Percentiles rank a stretch among this genome's conserved stretches.
phyloP scores from a whole-genome alignment of 2,329 filamentous ascomycete species.

The Exutisphaerella laricina region DNA sequence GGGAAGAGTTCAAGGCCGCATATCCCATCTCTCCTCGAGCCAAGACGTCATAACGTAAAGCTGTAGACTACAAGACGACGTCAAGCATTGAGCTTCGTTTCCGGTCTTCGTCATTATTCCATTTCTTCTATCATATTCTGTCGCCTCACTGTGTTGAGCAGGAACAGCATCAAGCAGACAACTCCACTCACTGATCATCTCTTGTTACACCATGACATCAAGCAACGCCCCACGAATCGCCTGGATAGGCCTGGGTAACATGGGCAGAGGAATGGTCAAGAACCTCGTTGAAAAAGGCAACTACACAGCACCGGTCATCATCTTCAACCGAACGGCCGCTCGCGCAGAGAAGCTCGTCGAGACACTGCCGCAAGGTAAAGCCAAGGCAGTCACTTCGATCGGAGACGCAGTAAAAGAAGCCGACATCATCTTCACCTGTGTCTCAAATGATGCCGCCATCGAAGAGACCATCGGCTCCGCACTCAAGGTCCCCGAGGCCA shows the following conservation, averaged over 20 bases:
- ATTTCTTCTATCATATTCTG: too few species aligned
- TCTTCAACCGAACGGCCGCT: conserved; percentile 73
- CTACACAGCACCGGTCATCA: conserved; percentile 63
- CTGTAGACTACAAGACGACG: neutral
- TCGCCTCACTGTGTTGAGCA: too few species aligned
- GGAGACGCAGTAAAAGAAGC: conserved; percentile 60
- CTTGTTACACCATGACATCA: conserved; percentile 10
- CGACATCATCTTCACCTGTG: conserved; percentile 76
- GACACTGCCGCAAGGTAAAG: conserved; percentile 56
- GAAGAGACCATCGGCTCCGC: conserved; percentile 55
- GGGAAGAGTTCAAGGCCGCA: too few species aligned
- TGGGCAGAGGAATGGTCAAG: conserved; percentile 78
- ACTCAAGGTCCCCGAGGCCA: conserved; percentile 52
- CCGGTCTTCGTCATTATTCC: neutral
- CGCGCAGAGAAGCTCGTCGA: conserved; percentile 60
- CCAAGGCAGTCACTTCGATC: conserved; percentile 59
- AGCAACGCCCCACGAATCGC: conserved; percentile 47
- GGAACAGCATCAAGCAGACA: too few species aligned
- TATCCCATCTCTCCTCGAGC: neutral
- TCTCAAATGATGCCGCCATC: conserved; percentile 72
- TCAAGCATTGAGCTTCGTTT: neutral
- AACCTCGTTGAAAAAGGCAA: conserved; percentile 75
- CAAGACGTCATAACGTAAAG: neutral
- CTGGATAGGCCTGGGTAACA: conserved; percentile 83
- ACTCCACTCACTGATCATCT: neutral